phyloP scores from a whole-genome alignment of 2,329 filamentous ascomycete genomes.

The Aspergillus sp. region DNA sequence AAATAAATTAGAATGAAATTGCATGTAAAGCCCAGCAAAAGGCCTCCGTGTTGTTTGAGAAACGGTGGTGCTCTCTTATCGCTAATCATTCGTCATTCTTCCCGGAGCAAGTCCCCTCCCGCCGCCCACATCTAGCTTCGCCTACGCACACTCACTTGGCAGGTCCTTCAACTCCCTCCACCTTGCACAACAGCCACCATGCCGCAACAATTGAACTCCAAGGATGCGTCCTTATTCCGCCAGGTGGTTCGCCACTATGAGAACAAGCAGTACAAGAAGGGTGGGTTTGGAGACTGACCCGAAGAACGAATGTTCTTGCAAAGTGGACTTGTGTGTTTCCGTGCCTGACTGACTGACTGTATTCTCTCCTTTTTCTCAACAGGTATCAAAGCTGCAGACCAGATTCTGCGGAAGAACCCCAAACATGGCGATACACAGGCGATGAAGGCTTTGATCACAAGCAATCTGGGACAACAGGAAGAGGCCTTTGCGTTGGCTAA shows the following conservation, averaged over 20 bases:
- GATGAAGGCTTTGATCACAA: slow-evolving; percentile 98
- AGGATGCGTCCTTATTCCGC: slow-evolving; percentile 91
- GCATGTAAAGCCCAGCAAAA: no score
- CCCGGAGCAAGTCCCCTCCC: slow-evolving; percentile 13
- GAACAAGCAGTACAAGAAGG: slow-evolving; percentile 95
- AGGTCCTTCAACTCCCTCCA: slow-evolving; percentile 15
- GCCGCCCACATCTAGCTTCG: slow-evolving; percentile 32
- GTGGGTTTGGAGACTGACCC: slow-evolving; percentile 29
- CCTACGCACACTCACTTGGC: slow-evolving; percentile 26
- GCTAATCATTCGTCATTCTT: slow-evolving; percentile 8
- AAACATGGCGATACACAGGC: slow-evolving; percentile 97
- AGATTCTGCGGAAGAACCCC: slow-evolving; percentile 90
- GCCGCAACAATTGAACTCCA: slow-evolving; percentile 56
- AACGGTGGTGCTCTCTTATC: slow-evolving; percentile 12
- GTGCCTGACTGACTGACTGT: slow-evolving; percentile 9
- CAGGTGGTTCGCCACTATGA: slow-evolving; percentile 95
- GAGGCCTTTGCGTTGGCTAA: slow-evolving; percentile 94
- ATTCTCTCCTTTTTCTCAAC: slow-evolving; percentile 15
- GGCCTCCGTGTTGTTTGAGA: background rate
- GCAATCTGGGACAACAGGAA: slow-evolving; percentile 83
- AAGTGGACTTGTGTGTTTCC: no score
- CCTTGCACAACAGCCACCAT: slow-evolving; percentile 32
- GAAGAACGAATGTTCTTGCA: no score
- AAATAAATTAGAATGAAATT: no score
- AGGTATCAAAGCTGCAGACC: slow-evolving; percentile 92